phyloP scores from a whole-genome alignment of 2,329 filamentous ascomycete species.

The Ophiostoma quercus region DNA sequence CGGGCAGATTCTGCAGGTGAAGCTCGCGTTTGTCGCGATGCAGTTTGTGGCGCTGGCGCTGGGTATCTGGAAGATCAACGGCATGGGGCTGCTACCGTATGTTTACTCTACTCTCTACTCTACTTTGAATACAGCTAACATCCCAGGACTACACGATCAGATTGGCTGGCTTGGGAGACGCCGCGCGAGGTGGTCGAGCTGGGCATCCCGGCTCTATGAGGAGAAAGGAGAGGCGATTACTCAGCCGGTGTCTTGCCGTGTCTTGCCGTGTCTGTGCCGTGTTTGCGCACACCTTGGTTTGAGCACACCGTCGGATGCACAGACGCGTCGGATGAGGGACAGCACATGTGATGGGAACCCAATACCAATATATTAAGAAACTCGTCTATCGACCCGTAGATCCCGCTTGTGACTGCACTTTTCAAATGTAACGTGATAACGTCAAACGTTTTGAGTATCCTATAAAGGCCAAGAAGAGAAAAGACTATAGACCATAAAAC shows the following conservation, averaged over 20 bases:
- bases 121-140: not conserved
- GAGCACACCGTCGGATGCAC: not conserved
- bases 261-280: not conserved
- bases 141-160: slow-evolving; percentile 79
- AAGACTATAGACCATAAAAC: no score
- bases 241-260: not conserved
- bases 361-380: no score
- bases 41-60: slow-evolving; percentile 78
- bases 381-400: not conserved
- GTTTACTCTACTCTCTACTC: slow-evolving; percentile 31
- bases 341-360: no score
- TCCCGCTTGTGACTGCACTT: not conserved
- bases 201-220: slow-evolving; percentile 56
- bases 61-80: slow-evolving; percentile 94
- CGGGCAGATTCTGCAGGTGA: slow-evolving; percentile 70
- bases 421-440: no score
- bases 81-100: slow-evolving; percentile 89
- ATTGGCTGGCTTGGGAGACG: slow-evolving; percentile 95
- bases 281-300: not conserved
- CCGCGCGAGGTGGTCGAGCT: slow-evolving; percentile 64
- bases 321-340: not conserved
- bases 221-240: not conserved
- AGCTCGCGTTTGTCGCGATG: slow-evolving; percentile 80
- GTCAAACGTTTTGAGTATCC: no score
- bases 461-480: no score